Percentiles rank a stretch among this genome's conserved stretches.
phyloP scores from a whole-genome alignment of 2,329 filamentous ascomycete species.

The Beauveria sp. region DNA sequence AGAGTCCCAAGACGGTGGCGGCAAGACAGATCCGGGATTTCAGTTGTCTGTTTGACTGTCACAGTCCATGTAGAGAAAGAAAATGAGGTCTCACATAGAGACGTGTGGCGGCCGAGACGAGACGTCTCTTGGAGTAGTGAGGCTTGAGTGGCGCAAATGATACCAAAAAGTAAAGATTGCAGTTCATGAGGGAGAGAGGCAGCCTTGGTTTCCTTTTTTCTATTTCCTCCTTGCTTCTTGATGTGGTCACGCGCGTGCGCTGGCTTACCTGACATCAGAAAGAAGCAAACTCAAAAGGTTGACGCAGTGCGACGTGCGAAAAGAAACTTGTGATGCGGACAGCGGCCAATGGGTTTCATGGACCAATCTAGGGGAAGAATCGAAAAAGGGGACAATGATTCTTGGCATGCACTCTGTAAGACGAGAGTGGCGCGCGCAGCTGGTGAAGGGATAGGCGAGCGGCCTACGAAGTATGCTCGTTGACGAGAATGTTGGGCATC shows the following conservation, averaged over 20 bases:
- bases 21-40: neutral
- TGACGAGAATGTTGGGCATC: neutral
- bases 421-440: too few relatives aligned
- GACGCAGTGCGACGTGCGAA: neutral
- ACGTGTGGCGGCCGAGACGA: too few relatives aligned
- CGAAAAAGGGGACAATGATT: too few relatives aligned
- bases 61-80: neutral
- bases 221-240: neutral
- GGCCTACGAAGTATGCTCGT: neutral
- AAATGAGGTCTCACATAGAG: neutral
- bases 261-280: neutral
- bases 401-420: too few relatives aligned
- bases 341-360: too few relatives aligned
- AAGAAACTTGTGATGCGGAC: neutral
- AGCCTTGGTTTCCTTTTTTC: neutral
- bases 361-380: too few relatives aligned
- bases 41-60: neutral
- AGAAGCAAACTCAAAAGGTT: conserved; percentile 2
- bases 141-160: neutral
- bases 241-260: neutral
- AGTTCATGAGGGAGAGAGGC: neutral
- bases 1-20: too few relatives aligned
- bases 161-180: too few relatives aligned
- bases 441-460: neutral
- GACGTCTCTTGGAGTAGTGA: neutral